Base-by-base conservation (phyloP, 805 yeast species). In the Metschnikowia kunwiensis region DNA sequence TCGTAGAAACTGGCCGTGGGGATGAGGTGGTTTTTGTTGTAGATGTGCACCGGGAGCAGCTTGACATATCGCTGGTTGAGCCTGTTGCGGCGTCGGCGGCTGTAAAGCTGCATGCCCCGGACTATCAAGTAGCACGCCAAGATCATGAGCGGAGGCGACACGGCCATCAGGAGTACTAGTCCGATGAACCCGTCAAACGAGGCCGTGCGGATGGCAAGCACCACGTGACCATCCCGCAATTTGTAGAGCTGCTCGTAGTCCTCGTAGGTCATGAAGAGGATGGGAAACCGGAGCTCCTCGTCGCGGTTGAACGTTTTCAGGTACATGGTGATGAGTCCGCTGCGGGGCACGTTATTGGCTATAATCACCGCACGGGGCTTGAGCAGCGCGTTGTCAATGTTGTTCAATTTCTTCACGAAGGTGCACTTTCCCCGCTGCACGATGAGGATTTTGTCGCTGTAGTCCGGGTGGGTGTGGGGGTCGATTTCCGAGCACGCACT, bases 271-370 rank as follows among this genome's bases (percentile, higher is more conserved):
- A 77, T 69, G 49, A 78, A 76, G 49, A 80, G 55, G 3, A 78
- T 63, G 7, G 85, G 83, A 11, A 72, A 60, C 5, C 45, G 50
- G 24, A 73, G 55, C 17, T 16, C 30, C 12, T 51, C 58, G 30
- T 68, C 68, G 33, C 59, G 65, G 33, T 72, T 66, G 40, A 65
- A 74, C 17, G 60, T 60, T 24, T 63, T 56, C 2, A 77, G 70
- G 50, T 68, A 77, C 82, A 77, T 77, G 16, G 80, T 75, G 16
- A 77, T 63, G 36, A 75, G 60, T 5, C 77, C 72, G 13, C 63
- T 53, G 24, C 54, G 51, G 5, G 71, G 70, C 38, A 62, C 70
- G 48, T 75, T 69, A 50, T 78, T 79, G 21, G 79, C 82, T 7
- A 79, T 68, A n/a, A 79, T 57, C 8, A 78, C 74, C 5, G 77